Conservation (phyloP, 176 grass and related monocot species). For the Paspalum notatum region DNA sequence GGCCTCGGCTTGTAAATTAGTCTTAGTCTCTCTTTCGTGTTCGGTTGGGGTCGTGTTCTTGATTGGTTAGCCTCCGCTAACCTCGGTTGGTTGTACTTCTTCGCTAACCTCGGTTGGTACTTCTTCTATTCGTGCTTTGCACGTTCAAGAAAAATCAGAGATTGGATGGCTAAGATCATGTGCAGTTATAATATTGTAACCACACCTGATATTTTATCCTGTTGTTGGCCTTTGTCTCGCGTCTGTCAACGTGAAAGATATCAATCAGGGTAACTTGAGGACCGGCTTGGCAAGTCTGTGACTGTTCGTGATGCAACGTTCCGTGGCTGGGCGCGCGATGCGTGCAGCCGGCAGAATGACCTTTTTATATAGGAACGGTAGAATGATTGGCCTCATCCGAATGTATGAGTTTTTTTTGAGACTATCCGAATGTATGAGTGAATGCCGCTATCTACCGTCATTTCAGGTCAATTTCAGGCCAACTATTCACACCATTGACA, state of each 20-base stretch:
- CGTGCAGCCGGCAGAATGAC: not conserved
- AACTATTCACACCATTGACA: conserved; percentile 41
- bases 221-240: not conserved
- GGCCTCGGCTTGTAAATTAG: too few species aligned
- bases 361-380: not conserved
- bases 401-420: too few species aligned
- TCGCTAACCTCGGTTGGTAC: too few species aligned
- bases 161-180: not conserved
- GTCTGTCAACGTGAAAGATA: not conserved
- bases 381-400: conserved; percentile 17
- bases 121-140: too few species aligned
- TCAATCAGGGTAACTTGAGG: not conserved
- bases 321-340: not conserved
- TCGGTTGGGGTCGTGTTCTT: too few species aligned
- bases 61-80: too few species aligned
- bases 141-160: too few species aligned
- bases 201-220: not conserved
- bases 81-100: too few species aligned
- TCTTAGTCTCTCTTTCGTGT: too few species aligned
- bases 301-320: conserved; percentile 17
- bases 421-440: not conserved
- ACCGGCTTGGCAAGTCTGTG: not conserved
- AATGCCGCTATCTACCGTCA: conserved; percentile 2
- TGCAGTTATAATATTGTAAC: not conserved
- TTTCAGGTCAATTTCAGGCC: conserved; percentile 11